Conservation (phyloP, 2,329 filamentous ascomycete genomes). For the Stagonosporopsis cucurbitacearum region DNA sequence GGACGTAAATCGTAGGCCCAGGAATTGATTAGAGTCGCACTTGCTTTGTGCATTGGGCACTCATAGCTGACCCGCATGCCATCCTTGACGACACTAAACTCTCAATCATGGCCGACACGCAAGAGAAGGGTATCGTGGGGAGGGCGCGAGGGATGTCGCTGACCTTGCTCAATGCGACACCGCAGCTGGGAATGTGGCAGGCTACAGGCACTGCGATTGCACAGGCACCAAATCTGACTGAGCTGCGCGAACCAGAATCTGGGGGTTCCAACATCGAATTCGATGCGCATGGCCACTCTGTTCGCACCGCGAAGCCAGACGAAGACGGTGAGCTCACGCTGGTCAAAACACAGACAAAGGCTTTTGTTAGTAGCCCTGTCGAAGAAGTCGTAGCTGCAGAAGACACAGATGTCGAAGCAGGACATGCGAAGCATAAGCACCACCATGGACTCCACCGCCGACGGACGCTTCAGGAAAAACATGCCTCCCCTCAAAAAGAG, state of each 20-base stretch:
- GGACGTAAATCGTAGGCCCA: conserved; percentile 1
- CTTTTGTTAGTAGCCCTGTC: neutral
- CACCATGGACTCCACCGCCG: neutral
- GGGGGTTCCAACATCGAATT: conserved; percentile 30
- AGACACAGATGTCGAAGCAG: neutral
- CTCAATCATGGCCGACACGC: conserved; percentile 14
- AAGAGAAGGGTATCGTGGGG: conserved; percentile 20
- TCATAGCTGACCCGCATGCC: neutral
- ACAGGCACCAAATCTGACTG: conserved; percentile 50
- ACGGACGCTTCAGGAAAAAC: conserved; percentile 38
- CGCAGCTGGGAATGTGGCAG: conserved; percentile 51
- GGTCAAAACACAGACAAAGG: conserved; percentile 17
- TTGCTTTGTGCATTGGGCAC: neutral
- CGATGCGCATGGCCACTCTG: conserved; percentile 22
- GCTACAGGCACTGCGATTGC: conserved; percentile 50
- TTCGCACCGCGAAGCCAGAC: conserved; percentile 23
- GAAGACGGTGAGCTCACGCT: conserved; percentile 18
- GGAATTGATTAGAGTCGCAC: neutral
- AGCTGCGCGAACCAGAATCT: conserved; percentile 39
- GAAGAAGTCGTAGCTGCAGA: neutral
- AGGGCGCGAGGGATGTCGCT: conserved; percentile 38
- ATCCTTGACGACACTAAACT: neutral
- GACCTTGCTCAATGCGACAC: conserved; percentile 42
- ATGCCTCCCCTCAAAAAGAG: conserved; percentile 27
- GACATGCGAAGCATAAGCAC: neutral